Base-by-base conservation (phyloP, 352 stramenopile species). In the Phytophthora ramorum region DNA sequence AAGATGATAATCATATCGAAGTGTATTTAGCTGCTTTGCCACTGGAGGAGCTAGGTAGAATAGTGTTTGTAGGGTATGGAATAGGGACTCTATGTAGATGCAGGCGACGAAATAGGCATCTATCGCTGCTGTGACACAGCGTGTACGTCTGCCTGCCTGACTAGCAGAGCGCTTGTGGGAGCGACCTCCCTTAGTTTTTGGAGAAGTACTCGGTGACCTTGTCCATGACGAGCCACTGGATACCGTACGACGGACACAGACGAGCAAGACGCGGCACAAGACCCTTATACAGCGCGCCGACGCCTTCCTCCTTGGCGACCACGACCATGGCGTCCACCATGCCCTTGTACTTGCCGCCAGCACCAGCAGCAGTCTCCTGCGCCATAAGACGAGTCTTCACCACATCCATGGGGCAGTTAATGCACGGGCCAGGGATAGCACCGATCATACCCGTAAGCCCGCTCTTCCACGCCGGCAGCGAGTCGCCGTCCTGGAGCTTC, bases 371-470 rank as follows among this genome's bases (percentile, higher is more conserved):
- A 14, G 97, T 81, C 40, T 98, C 96, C 71, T 97, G 89, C 20
- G 89, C 88, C 87, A 97, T 97, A 20, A 97, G 71, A 30, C 97
- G 85, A 52, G 97, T 99, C 86, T 99, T 99, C 47, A 99, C 91
- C n/a, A 99, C 97, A 78, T 99, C 90, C 71, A 97, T 85, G 44
- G 90, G 90, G 60, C 87, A 95, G 76, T 96, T 97, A 64, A 96
- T 87, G 66, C 89, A 95, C 53, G 90, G 90, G 2, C 90, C 90
- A 0, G 90, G 83, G 70, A 93, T 93, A 17, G 81, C 89, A 38
- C 86, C 87, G 26, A 96, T 81, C 81, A 96, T 93, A 66, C 97
- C 97, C 30, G 97, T 97, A 20, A 99, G 62, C 16, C 98, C 89
- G 40, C 92, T 97, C 81, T 99, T 96, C 93, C 94, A 99, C 44